Evolutionary conservation across 345 rosid species (phyloP).

Genomic region (Sisymbrium altissimum): DNA sequence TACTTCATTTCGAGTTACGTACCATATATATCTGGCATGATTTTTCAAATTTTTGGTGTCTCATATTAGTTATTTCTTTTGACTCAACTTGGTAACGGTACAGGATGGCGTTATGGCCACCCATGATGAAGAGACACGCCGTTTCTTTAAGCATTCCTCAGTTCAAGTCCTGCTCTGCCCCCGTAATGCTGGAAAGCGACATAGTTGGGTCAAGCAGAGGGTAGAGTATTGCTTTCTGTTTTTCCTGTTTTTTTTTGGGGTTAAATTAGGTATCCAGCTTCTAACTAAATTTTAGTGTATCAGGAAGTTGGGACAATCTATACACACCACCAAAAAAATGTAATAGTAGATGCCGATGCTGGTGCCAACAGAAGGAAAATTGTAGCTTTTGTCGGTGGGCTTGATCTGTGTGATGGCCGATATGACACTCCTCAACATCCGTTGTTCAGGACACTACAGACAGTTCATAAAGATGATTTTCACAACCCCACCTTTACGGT

Average conservation of each 20-base stretch:
- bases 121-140: conserved; percentile 97
- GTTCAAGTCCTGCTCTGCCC: conserved; percentile 95
- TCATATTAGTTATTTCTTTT: neutral
- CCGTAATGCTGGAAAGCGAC: conserved; percentile 83
- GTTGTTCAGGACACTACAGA: conserved; percentile 49
- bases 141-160: conserved; percentile 89
- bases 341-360: conserved; percentile 73
- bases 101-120: conserved; percentile 97
- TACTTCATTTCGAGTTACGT: neutral
- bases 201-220: conserved; percentile 92
- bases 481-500: conserved; percentile 60
- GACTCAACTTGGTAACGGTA: neutral
- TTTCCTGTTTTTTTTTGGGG: neutral
- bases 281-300: neutral
- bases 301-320: conserved; percentile 80
- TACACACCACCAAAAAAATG: conserved; percentile 75
- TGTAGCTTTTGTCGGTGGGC: conserved; percentile 69
- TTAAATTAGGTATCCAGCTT: neutral
- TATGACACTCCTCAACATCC: conserved; percentile 68
- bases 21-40: neutral
- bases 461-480: conserved; percentile 56
- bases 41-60: neutral
- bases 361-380: conserved; percentile 57
- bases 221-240: conserved; percentile 37
- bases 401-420: conserved; percentile 64